phyloP scores from a whole-genome alignment of 805 yeast genomes.

The Candida montana region DNA sequence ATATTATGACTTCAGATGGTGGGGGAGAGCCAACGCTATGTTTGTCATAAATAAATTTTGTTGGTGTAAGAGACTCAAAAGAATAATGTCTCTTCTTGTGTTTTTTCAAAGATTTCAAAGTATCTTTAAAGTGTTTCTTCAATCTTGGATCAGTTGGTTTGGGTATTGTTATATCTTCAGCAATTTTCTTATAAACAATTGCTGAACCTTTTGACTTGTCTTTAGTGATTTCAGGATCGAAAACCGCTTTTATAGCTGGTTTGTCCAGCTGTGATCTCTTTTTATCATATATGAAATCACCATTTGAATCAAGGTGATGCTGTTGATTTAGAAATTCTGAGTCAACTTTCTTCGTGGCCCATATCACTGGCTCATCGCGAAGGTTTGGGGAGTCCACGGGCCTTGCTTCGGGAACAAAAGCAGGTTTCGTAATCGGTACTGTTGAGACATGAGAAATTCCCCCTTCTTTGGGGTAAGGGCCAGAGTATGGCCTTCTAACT shows the following conservation, averaged over 20 bases:
- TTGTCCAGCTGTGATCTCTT: conserved; percentile 8
- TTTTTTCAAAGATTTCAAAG: conserved; percentile 28
- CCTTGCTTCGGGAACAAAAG: not conserved
- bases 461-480: not conserved
- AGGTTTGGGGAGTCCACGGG: not conserved
- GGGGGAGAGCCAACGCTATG: conserved; percentile 76
- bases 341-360: not conserved
- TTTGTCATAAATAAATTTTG: conserved; percentile 46
- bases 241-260: conserved; percentile 37
- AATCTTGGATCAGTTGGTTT: conserved; percentile 39
- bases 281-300: conserved; percentile 6
- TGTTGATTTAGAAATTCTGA: conserved; percentile 4
- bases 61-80: conserved; percentile 36
- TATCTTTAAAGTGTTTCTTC: not conserved
- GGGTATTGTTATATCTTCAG: conserved; percentile 9
- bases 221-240: conserved; percentile 48
- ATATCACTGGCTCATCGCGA: not conserved
- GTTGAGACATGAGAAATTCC: no score
- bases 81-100: conserved; percentile 33
- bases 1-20: conserved; percentile 59
- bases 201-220: conserved; percentile 34
- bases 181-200: conserved; percentile 30
- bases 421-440: no score
- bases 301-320: conserved; percentile 7
- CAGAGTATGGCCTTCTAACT: not conserved